phyloP scores from a whole-genome alignment of 1,284 basidiomycete species.

The Ceratobasidium sp. region DNA sequence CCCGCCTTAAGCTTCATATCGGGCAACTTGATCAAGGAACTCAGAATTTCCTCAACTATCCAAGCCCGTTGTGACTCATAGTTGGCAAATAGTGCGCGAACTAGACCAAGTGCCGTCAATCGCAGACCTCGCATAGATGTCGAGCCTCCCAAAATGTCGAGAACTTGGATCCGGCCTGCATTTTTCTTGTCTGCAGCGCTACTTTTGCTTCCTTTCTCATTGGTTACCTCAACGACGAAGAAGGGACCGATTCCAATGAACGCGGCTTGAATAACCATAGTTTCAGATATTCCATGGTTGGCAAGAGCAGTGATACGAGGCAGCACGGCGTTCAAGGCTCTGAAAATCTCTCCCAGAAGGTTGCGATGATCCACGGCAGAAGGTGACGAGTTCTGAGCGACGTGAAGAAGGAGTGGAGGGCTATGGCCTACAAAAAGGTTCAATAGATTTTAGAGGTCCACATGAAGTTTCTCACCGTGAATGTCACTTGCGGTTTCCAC shows the following conservation, averaged over 20 bases:
- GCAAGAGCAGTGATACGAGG: slow-evolving; percentile 74
- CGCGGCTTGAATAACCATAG: slow-evolving; percentile 87
- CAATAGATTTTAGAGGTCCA: background rate
- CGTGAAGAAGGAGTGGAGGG: slow-evolving; percentile 61
- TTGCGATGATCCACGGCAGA: slow-evolving; percentile 58
- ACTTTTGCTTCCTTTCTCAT: slow-evolving; percentile 53
- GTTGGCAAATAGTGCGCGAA: slow-evolving; percentile 88
- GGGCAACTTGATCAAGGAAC: slow-evolving; percentile 86
- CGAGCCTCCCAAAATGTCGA: slow-evolving; percentile 61
- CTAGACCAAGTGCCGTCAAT: slow-evolving; percentile 79
- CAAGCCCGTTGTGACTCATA: slow-evolving; percentile 89
- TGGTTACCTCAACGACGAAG: slow-evolving; percentile 75
- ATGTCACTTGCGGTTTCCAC: slow-evolving; percentile 71
- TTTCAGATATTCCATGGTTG: slow-evolving; percentile 78
- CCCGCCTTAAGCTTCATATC: slow-evolving; percentile 88
- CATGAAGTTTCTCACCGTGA: slow-evolving; percentile 46
- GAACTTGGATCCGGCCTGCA: slow-evolving; percentile 63
- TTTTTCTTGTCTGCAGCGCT: slow-evolving; percentile 63
- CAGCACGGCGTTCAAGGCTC: slow-evolving; percentile 67
- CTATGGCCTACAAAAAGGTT: slow-evolving; percentile 44
- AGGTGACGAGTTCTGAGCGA: slow-evolving; percentile 57
- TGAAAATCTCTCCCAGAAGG: slow-evolving; percentile 70
- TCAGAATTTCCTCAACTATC: slow-evolving; percentile 96
- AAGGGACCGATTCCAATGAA: slow-evolving; percentile 93
- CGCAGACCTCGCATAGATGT: slow-evolving; percentile 76